phyloP scores from a whole-genome alignment of 2,329 filamentous ascomycete genomes.

The Fusarium sp. region DNA sequence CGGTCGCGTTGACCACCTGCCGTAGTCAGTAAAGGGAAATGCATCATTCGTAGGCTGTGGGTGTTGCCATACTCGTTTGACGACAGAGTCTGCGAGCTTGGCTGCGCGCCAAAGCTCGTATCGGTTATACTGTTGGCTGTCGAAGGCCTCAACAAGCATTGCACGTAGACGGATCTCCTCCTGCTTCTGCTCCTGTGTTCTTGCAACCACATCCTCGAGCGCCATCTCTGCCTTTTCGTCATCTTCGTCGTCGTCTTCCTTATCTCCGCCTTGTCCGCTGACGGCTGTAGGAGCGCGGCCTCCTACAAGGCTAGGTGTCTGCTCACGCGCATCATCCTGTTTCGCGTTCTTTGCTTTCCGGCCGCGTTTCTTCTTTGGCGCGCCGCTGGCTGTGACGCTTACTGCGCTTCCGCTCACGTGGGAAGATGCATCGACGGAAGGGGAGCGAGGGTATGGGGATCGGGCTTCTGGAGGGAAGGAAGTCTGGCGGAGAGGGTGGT shows the following conservation, averaged over 20 bases:
- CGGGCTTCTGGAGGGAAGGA: conserved; percentile 78
- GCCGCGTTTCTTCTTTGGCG: conserved; percentile 69
- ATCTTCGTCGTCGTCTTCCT: conserved; percentile 67
- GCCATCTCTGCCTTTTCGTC: conserved; percentile 68
- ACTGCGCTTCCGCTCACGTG: conserved; percentile 72
- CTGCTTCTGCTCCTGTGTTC: conserved; percentile 75
- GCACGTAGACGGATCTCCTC: conserved; percentile 68
- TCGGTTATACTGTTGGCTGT: conserved; percentile 74
- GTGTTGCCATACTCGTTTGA: conserved; percentile 68
- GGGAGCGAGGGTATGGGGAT: conserved; percentile 71
- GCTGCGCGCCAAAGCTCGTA: conserved; percentile 79
- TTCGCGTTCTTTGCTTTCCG: conserved; percentile 71
- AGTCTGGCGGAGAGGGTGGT: conserved; percentile 82
- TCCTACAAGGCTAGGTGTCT: conserved; percentile 58
- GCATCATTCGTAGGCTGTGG: neutral
- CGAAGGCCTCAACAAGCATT: conserved; percentile 74
- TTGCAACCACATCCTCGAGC: conserved; percentile 68
- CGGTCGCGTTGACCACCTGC: conserved; percentile 81
- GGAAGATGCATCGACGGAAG: conserved; percentile 71
- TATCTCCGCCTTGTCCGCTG: conserved; percentile 60
- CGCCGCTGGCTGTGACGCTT: conserved; percentile 55
- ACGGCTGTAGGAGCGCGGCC: conserved; percentile 56
- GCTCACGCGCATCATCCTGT: conserved; percentile 56
- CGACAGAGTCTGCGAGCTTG: conserved; percentile 75
- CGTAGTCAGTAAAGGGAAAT: conserved; percentile 16